Percentiles rank a stretch among this genome's conserved stretches.
phyloP scores from a whole-genome alignment of 495 filamentous ascomycete genomes.

The Hypomontagnella submonticulosa region DNA sequence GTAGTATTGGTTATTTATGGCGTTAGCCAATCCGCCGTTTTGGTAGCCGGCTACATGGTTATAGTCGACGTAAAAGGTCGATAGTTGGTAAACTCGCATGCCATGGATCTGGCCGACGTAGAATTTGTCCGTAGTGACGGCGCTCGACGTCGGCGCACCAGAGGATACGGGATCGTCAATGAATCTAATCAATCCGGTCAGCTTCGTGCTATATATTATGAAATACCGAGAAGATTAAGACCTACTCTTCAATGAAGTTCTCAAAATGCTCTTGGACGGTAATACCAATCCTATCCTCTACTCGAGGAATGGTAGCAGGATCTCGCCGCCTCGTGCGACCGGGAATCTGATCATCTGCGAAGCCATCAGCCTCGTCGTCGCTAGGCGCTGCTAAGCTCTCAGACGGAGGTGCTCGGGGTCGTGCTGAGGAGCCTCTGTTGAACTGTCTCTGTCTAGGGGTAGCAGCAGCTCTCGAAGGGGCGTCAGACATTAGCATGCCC shows the following conservation, averaged over 20 bases:
- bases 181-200: slow-evolving; percentile 61
- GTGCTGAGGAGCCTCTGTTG: slow-evolving; percentile 64
- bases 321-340: slow-evolving; percentile 67
- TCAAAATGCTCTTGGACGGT: slow-evolving; percentile 88
- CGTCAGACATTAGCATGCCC: slow-evolving; percentile 58
- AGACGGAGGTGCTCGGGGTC: slow-evolving; percentile 72
- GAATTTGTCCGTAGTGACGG: slow-evolving; percentile 85
- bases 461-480: slow-evolving; percentile 45
- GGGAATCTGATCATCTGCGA: slow-evolving; percentile 67
- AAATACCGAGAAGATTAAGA: background rate
- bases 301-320: slow-evolving; percentile 73
- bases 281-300: slow-evolving; percentile 88
- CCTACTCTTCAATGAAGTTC: slow-evolving; percentile 85
- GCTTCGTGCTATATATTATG: slow-evolving; percentile 30
- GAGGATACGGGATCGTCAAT: slow-evolving; percentile 80
- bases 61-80: slow-evolving; percentile 97
- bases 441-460: slow-evolving; percentile 50
- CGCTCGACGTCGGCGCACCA: slow-evolving; percentile 77
- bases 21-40: slow-evolving; percentile 79
- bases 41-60: slow-evolving; percentile 79
- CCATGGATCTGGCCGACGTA: slow-evolving; percentile 96
- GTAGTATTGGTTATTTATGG: slow-evolving; percentile 91
- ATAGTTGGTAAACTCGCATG: slow-evolving; percentile 84
- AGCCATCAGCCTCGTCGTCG: slow-evolving; percentile 69
- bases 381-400: slow-evolving; percentile 71